Evolutionary conservation across 164 flowering plant genomes (phyloP).

Genomic region (Liquidambar formosana): DNA sequence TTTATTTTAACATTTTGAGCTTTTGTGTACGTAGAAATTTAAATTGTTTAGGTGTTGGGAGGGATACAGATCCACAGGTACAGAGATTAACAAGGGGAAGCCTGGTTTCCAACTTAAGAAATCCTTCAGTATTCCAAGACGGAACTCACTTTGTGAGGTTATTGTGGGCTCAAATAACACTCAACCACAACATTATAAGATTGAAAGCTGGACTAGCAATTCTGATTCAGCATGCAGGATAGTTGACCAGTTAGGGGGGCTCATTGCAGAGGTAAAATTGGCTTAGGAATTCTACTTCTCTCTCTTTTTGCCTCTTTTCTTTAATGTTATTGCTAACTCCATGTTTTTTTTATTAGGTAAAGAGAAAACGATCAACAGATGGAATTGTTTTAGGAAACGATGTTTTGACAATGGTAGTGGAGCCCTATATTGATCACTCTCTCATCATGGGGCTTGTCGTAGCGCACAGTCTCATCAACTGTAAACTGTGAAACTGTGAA

Average conservation of each 20-base stretch:
- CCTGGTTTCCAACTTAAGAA: constrained; percentile 15
- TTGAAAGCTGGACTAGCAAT: constrained; percentile 16
- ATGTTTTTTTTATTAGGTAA: constrained; percentile 22
- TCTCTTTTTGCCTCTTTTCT: not conserved
- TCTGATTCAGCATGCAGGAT: constrained; percentile 22
- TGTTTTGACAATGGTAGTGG: constrained; percentile 41
- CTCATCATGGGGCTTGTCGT: constrained; percentile 38
- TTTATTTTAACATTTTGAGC: not conserved
- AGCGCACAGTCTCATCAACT: constrained; percentile 23
- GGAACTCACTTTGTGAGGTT: constrained; percentile 14
- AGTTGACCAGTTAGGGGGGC: constrained; percentile 18
- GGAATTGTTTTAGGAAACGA: constrained; percentile 41
- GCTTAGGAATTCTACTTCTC: not conserved
- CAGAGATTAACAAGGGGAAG: not conserved
- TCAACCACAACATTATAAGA: constrained; percentile 7
- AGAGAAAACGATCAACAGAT: constrained; percentile 28
- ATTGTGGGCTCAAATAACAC: constrained; percentile 9
- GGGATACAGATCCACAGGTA: constrained; percentile 13
- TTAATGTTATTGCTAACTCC: not conserved
- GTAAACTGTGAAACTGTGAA: constrained; percentile 20
- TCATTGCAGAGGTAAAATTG: constrained; percentile 32
- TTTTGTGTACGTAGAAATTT: constrained; percentile 4
- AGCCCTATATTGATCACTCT: constrained; percentile 33
- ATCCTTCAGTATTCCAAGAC: constrained; percentile 4
- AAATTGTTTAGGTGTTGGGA: constrained; percentile 17